These are phyloP conservation scores for Backusella tarrabulga DNA, from an alignment of 192 early-diverging fungal genomes.

Conservation along the genomic window DNA sequence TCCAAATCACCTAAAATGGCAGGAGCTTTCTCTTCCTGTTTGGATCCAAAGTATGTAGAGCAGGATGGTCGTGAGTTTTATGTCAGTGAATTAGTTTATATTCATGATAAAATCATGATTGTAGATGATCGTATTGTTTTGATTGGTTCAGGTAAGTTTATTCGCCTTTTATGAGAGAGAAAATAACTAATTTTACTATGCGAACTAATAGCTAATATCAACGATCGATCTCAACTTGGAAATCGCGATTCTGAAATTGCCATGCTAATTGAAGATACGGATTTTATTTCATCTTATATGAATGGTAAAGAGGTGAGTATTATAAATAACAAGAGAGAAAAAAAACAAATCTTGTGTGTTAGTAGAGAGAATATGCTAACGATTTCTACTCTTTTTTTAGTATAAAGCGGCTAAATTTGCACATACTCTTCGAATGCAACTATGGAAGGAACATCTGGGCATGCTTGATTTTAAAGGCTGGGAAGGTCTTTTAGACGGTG, in stretches of 20 bases:
- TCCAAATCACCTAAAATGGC: background rate
- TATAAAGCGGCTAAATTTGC: slow-evolving; percentile 75
- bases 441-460: slow-evolving; percentile 86
- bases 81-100: slow-evolving; percentile 69
- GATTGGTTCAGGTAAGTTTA: background rate
- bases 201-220: slow-evolving; percentile 10
- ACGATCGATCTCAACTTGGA: background rate
- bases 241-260: background rate
- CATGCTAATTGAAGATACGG: slow-evolving; percentile 70
- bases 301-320: slow-evolving; percentile 54
- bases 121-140: background rate
- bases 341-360: background rate
- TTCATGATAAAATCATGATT: slow-evolving; percentile 52
- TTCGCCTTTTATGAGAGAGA: too few relatives aligned
- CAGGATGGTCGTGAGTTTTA: slow-evolving; percentile 26
- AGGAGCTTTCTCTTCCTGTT: background rate
- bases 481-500: slow-evolving; percentile 6
- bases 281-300: slow-evolving; percentile 67
- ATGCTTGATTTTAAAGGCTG: slow-evolving; percentile 49
- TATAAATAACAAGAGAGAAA: background rate
- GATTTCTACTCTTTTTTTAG: slow-evolving; percentile 14
- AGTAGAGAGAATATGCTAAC: background rate
- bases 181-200: slow-evolving; percentile 39
- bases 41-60: slow-evolving; percentile 64
- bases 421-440: slow-evolving; percentile 64